A percentile compares a stretch with the other conserved stretches of the same genome.
Evolutionary conservation across 805 yeast species (phyloP).

Genomic region (Nakazawaea wickerhamii): DNA sequence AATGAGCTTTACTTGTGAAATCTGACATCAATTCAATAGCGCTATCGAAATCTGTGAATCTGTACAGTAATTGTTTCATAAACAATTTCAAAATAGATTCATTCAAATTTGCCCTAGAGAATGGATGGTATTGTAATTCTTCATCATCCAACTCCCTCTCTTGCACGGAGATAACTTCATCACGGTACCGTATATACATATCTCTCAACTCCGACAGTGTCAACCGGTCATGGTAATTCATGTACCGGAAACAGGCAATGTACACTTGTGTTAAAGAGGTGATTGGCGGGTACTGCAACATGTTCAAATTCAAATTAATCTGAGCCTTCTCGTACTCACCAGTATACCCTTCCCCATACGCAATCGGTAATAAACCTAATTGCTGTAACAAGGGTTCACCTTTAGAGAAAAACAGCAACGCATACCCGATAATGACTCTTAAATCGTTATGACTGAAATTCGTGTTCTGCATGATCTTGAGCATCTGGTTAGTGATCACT

Average conservation of each 20-base stretch:
- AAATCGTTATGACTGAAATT: slow-evolving; percentile 4
- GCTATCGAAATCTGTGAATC: slow-evolving; percentile 9
- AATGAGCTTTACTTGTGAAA: neutral
- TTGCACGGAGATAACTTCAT: slow-evolving; percentile 3
- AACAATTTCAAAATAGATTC: slow-evolving; percentile 9
- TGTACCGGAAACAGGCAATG: slow-evolving; percentile 6
- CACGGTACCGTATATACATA: slow-evolving; percentile 6
- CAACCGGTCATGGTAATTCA: slow-evolving; percentile 8
- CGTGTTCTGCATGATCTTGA: slow-evolving; percentile 7
- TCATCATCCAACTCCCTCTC: neutral
- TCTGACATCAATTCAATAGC: slow-evolving; percentile 9
- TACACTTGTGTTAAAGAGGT: slow-evolving; percentile 7
- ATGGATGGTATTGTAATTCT: slow-evolving; percentile 3
- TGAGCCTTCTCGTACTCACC: neutral
- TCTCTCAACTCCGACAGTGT: slow-evolving; percentile 1
- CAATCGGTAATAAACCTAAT: slow-evolving; percentile 2
- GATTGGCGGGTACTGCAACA: slow-evolving; percentile 8
- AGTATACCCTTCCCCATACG: neutral
- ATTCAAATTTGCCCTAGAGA: slow-evolving; percentile 3
- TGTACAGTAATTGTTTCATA: slow-evolving; percentile 10
- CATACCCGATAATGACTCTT: slow-evolving; percentile 10
- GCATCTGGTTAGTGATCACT: slow-evolving; percentile 4
- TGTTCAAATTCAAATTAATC: neutral
- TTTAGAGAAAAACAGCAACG: neutral
- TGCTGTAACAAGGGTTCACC: slow-evolving; percentile 1